These are phyloP conservation scores for Begonia fuchsioides DNA, from an alignment of 306 rosid genomes.

Conservation along the genomic window DNA sequence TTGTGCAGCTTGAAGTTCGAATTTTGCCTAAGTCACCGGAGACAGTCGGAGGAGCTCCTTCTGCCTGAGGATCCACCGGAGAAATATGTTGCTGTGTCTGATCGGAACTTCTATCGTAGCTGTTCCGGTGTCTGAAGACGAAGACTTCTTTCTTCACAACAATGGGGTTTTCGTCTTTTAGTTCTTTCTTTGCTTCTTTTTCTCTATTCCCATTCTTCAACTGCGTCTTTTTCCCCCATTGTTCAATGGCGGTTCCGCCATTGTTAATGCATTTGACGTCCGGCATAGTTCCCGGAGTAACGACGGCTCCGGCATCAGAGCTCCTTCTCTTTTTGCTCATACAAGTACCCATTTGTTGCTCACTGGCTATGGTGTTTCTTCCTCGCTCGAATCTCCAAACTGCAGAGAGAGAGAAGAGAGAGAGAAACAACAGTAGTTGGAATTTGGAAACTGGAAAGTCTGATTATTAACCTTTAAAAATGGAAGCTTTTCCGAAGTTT, in stretches of 20 bases:
- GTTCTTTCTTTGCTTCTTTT: slow-evolving; percentile 8
- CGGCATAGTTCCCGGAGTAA: slow-evolving; percentile 19
- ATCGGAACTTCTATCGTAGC: slow-evolving; percentile 48
- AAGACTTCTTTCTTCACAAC: slow-evolving; percentile 57
- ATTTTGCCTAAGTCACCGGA: too few relatives aligned
- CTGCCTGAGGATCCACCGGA: too few relatives aligned
- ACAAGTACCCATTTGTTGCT: slow-evolving; percentile 85
- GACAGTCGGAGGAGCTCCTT: too few relatives aligned
- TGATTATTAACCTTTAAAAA: too few relatives aligned
- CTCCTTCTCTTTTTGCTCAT: slow-evolving; percentile 60
- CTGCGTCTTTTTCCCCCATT: slow-evolving; percentile 17
- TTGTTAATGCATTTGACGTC: slow-evolving; percentile 5
- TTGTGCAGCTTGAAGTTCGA: slow-evolving; percentile 80
- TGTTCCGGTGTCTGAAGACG: slow-evolving; percentile 65
- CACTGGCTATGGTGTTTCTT: slow-evolving; percentile 4
- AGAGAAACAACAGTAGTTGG: too few relatives aligned
- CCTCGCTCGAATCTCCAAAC: not conserved
- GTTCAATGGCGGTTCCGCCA: not conserved
- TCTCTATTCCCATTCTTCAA: slow-evolving; percentile 16
- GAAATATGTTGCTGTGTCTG: not conserved
- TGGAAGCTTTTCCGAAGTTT: too few relatives aligned
- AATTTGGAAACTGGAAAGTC: too few relatives aligned
- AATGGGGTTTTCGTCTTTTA: slow-evolving; percentile 7
- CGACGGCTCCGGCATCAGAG: slow-evolving; percentile 11
- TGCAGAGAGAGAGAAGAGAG: not conserved